Conservation (phyloP, 441 rosid genomes). For the Mallotus japonicus region DNA sequence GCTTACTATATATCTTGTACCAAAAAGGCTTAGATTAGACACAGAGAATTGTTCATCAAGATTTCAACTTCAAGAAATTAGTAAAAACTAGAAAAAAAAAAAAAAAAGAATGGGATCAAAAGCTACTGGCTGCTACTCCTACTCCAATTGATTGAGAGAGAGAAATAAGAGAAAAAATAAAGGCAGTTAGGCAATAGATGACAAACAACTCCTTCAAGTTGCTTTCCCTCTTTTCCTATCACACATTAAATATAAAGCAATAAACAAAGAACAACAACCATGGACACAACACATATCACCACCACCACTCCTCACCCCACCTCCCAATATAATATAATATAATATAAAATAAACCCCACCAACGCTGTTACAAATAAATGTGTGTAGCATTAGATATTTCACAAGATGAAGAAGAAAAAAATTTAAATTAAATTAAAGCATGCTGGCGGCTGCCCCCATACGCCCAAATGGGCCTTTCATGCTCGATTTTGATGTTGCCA, state of each 20-base stretch:
- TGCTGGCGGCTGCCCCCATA: slow-evolving; percentile 7
- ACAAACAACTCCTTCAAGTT: slow-evolving; percentile 34
- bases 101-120: slow-evolving; percentile 20
- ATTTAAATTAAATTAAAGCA: too few relatives aligned
- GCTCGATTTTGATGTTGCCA: slow-evolving; percentile 24
- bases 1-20: neutral
- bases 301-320: slow-evolving; percentile 22
- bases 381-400: too few relatives aligned
- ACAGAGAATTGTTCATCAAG: slow-evolving; percentile 9
- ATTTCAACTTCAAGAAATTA: neutral
- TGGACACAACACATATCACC: slow-evolving; percentile 12
- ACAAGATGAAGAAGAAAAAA: too few relatives aligned
- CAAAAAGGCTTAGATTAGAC: slow-evolving; percentile 6
- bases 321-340: slow-evolving; percentile 34
- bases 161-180: slow-evolving; percentile 12
- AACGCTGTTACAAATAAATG: too few relatives aligned
- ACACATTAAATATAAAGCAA: slow-evolving; percentile 38
- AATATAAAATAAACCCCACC: slow-evolving; percentile 14
- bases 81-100: neutral
- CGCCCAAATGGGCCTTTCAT: slow-evolving; percentile 15
- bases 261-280: slow-evolving; percentile 14
- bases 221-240: slow-evolving; percentile 34
- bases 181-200: slow-evolving; percentile 26
- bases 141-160: slow-evolving; percentile 28
- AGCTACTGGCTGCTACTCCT: slow-evolving; percentile 1